Base-by-base conservation (phyloP, 345 rosid species). In the Dipteronia dyeriana region DNA sequence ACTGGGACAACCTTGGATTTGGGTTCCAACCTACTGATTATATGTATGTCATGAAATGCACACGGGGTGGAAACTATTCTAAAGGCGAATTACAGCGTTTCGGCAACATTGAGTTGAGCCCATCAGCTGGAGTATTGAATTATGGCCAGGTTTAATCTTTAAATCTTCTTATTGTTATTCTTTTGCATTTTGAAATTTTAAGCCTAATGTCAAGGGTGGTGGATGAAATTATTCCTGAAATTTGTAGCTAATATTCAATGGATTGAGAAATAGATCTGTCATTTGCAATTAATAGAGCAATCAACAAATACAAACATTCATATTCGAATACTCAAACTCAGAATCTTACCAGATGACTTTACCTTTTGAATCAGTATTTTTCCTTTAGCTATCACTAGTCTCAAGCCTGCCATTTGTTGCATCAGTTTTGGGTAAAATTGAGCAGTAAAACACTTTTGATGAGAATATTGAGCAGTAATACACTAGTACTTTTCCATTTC, bases 1-100 rank as follows among this genome's bases (percentile, higher is more conserved):
- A 95, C 39, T 95, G 98, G 98, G 97, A 92, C 77, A 89, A 80
- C 85, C 93, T 95, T 7, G 97, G 97, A 65, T 93, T 95, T 77
- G 88, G 88, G 20, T 84, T 89, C 20, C 77, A 85, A 51, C 82
- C 90, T 20, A 93, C 99, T 60, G 98, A 93, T 88, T 95, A 91
- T 75, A 95, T 93, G 98, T 93, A 91, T 45, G 56, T 82, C 43
- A 91, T 93, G 98, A 91, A 86, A 82, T 90, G 94, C 39, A 45
- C 82, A 61, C 64, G 70, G 54, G 90, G 82, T 60, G 97, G 92
- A 1, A 89, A 69, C 39, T 96, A 89, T 79, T 77, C 95, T 1
- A 83, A 86, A 34, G 97, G 98, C 34, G 91, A 85, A 82, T 68
- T 95, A 68, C 91, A 84, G 83, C 88, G 90, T 54, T 95, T 89